A percentile compares a stretch with the other conserved stretches of the same genome.
These are phyloP conservation scores for Thymus quinquecostatus DNA, from an alignment of 257 asterid genomes.

Conservation along the genomic window DNA sequence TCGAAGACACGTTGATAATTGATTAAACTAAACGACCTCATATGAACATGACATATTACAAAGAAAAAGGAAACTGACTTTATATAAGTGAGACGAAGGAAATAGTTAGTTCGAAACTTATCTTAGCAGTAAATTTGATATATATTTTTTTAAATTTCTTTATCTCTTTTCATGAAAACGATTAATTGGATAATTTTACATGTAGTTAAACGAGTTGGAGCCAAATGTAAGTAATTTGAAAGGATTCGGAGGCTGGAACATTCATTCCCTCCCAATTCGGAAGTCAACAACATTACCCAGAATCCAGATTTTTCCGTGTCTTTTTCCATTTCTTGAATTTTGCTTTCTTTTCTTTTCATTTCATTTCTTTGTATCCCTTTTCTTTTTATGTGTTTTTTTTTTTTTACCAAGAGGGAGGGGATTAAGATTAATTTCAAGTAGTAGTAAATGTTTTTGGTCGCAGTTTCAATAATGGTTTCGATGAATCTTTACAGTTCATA, in stretches of 20 bases:
- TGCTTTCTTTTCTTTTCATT: too few relatives aligned
- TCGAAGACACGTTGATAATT: too few relatives aligned
- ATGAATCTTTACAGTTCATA: constrained; percentile 53
- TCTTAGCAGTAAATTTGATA: too few relatives aligned
- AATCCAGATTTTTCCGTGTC: constrained; percentile 4
- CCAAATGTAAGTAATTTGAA: background rate
- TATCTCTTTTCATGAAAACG: too few relatives aligned
- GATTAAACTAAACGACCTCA: too few relatives aligned
- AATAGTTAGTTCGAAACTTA: too few relatives aligned
- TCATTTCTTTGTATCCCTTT: too few relatives aligned
- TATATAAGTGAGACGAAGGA: too few relatives aligned
- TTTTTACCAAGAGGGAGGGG: constrained; percentile 14
- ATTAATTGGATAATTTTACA: background rate
- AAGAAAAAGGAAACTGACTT: too few relatives aligned
- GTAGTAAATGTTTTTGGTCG: background rate
- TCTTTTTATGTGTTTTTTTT: background rate
- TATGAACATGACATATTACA: too few relatives aligned
- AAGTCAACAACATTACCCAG: constrained; percentile 29
- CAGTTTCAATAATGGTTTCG: constrained; percentile 36
- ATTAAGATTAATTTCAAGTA: too few relatives aligned
- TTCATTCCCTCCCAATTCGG: constrained; percentile 17
- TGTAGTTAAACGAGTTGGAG: background rate
- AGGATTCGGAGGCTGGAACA: background rate
- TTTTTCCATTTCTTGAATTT: background rate
- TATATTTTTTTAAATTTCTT: too few relatives aligned